phyloP scores from a whole-genome alignment of 2,329 filamentous ascomycete species.

The Phialocephala subalpina region DNA sequence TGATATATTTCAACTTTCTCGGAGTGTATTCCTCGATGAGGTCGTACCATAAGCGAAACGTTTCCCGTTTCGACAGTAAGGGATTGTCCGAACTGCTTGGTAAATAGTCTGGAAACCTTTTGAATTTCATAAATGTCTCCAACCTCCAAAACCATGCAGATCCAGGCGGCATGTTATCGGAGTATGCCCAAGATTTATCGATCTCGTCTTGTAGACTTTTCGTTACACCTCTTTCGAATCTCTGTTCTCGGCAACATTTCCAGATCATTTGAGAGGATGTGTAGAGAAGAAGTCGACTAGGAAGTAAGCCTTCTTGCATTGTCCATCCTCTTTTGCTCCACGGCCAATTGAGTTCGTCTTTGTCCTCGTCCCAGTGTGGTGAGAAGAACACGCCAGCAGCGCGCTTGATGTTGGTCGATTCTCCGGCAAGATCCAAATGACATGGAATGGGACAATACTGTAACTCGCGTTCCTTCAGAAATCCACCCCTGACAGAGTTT shows the following conservation, averaged over 20 bases:
- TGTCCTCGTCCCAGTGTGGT: constrained; percentile 25
- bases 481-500: constrained; percentile 27
- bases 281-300: constrained; percentile 28
- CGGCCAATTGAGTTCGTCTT: constrained; percentile 24
- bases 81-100: constrained; percentile 25
- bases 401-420: constrained; percentile 18
- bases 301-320: constrained; percentile 30
- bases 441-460: constrained; percentile 26
- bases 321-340: constrained; percentile 29
- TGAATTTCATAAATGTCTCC: constrained; percentile 25
- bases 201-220: constrained; percentile 25
- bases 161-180: constrained; percentile 24
- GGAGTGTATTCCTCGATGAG: constrained; percentile 28
- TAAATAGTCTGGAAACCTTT: constrained; percentile 24
- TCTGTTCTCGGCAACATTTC: constrained; percentile 28
- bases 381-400: constrained; percentile 31
- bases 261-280: constrained; percentile 28
- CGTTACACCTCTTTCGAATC: constrained; percentile 29
- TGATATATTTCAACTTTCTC: constrained; percentile 26
- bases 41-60: constrained; percentile 30
- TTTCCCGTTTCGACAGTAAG: constrained; percentile 22
- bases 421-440: constrained; percentile 20
- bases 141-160: constrained; percentile 26
- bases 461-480: constrained; percentile 23
- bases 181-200: constrained; percentile 21